Conservation (phyloP, 331 rosid genomes). For the Pyrus hybrid region DNA sequence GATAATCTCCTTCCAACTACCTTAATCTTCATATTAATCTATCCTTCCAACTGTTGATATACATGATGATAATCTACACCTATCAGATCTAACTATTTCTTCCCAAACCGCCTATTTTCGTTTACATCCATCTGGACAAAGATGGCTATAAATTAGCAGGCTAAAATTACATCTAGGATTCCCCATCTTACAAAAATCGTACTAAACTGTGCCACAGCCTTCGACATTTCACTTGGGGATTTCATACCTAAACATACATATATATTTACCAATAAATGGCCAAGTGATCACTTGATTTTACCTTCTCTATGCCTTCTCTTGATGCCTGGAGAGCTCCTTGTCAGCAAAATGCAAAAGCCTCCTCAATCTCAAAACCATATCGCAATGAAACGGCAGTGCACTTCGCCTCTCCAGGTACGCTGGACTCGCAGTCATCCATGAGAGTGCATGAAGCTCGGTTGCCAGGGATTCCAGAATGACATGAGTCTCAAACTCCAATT, state of each 20-base stretch:
- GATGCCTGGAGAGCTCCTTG: constrained; percentile 63
- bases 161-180: constrained; percentile 30
- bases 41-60: background rate
- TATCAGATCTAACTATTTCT: background rate
- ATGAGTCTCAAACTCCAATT: constrained; percentile 72
- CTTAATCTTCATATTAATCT: too few species aligned
- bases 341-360: constrained; percentile 97
- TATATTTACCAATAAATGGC: background rate
- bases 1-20: too few species aligned
- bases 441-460: constrained; percentile 92
- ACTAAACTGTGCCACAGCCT: constrained; percentile 20
- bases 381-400: constrained; percentile 91
- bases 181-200: constrained; percentile 28
- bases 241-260: constrained; percentile 4
- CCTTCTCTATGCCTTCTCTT: constrained; percentile 53
- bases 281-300: constrained; percentile 5
- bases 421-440: constrained; percentile 97
- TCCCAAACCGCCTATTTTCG: too few species aligned
- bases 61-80: constrained; percentile 14
- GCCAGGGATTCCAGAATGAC: constrained; percentile 80
- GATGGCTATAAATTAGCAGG: background rate
- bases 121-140: background rate
- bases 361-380: constrained; percentile 92
- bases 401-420: constrained; percentile 85
- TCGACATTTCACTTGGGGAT: constrained; percentile 9